phyloP scores from a whole-genome alignment of 441 rosid genomes.

The Erodium moschatum region DNA sequence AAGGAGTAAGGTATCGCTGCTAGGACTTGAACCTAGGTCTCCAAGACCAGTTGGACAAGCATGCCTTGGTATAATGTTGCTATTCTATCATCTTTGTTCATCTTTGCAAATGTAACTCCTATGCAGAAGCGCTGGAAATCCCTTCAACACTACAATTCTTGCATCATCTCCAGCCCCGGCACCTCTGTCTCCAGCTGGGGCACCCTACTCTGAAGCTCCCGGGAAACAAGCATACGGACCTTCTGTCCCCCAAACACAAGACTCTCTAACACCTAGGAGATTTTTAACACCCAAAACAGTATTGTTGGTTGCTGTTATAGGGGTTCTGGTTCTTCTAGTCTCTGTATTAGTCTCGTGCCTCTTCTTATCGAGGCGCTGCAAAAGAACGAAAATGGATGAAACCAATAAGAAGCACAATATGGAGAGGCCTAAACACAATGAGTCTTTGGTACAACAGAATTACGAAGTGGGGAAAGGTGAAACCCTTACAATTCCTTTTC shows the following conservation, averaged over 20 bases:
- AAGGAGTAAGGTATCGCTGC: too few relatives aligned
- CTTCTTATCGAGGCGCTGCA: slow-evolving; percentile 37
- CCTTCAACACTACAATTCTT: slow-evolving; percentile 65
- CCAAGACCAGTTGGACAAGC: too few relatives aligned
- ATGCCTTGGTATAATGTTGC: neutral
- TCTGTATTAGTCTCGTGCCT: slow-evolving; percentile 33
- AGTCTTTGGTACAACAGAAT: slow-evolving; percentile 28
- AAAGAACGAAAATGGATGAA: slow-evolving; percentile 27
- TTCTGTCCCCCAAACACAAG: slow-evolving; percentile 29
- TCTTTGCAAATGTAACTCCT: slow-evolving; percentile 11
- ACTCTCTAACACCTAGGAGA: slow-evolving; percentile 31
- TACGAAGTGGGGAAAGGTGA: slow-evolving; percentile 42
- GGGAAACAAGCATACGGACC: slow-evolving; percentile 23
- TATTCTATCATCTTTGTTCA: slow-evolving; percentile 5
- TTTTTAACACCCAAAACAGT: slow-evolving; percentile 35
- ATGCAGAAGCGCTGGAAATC: slow-evolving; percentile 84
- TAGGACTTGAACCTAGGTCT: too few relatives aligned
- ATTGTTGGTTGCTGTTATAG: slow-evolving; percentile 35
- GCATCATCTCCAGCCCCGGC: slow-evolving; percentile 43
- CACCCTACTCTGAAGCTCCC: slow-evolving; percentile 37
- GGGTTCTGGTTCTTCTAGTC: slow-evolving; percentile 29
- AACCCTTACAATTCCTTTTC: too few relatives aligned
- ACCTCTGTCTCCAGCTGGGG: slow-evolving; percentile 30
- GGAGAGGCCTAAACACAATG: slow-evolving; percentile 28
- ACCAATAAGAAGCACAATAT: slow-evolving; percentile 22